Base-by-base conservation (phyloP, 1,284 basidiomycete genomes). In the Golubevia sp. region DNA sequence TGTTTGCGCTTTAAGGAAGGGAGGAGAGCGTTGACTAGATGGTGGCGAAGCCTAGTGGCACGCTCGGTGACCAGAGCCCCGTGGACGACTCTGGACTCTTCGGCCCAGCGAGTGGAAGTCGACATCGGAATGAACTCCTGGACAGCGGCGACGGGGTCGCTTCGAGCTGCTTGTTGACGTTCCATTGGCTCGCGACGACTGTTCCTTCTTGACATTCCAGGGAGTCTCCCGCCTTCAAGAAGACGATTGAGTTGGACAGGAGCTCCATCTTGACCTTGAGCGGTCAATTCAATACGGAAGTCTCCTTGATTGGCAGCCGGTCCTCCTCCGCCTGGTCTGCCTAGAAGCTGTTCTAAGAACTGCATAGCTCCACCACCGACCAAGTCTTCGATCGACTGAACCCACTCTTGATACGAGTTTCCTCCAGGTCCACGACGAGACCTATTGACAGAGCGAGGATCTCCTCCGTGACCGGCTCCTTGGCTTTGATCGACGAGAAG, bases 31-130 rank as follows among this genome's bases (percentile, higher is more conserved):
- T 95, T 86, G 61, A 90, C 85, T 54, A 94, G 86, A 73, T 97
- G 91, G 69, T 91, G 91, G 24, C 86, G 86, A 24, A 95, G 81
- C 74, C 89, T 90, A 18, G 86, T 86, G n/a, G 89, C 86, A 21
- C 93, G 87, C 70, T 91, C 89, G 25, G 86, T 85, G 18, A 90
- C 88, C 64, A 91, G 90, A 71, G 90, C 88, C 38, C 91, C 90
- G 63, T 94, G 90, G 15, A 93, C 86, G 58, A 92, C 90, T 73
- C 91, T 91, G 61, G 89, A 89, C 84, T 97, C 95, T 76, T 97
- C 94, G 1, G 88, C 86, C 95, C 96, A 98, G 53, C 96, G 89
- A 75, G 92, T 91, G n/a, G 90, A 82, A 0, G 96, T 97, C 8
- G 85, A 91, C 64, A 92, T 85, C 2, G 94, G 94, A 8, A 81